These are phyloP conservation scores for Quambalaria eucalypti DNA, from an alignment of 1,284 basidiomycete species.

Conservation along the genomic window DNA sequence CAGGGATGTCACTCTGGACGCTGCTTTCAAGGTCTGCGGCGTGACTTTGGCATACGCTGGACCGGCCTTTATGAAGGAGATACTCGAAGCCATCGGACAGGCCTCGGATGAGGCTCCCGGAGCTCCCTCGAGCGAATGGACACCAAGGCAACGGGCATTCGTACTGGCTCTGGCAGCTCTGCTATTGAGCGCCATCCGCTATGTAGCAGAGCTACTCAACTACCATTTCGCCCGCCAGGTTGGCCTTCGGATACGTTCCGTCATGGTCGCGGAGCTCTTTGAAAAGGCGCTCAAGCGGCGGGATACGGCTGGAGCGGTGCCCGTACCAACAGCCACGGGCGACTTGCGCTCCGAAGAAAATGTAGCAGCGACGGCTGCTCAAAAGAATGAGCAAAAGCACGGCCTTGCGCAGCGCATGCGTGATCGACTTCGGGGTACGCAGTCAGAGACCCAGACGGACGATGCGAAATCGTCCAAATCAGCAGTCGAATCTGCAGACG, in stretches of 20 bases:
- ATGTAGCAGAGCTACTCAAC: constrained; percentile 29
- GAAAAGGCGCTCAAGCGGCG: constrained; percentile 42
- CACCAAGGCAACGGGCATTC: constrained; percentile 23
- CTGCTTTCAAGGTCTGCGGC: constrained; percentile 24
- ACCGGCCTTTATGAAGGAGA: constrained; percentile 24
- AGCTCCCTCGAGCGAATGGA: constrained; percentile 9
- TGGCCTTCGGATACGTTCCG: constrained; percentile 37
- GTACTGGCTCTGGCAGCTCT: constrained; percentile 21
- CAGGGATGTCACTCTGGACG: constrained; percentile 27
- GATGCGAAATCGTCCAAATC: not conserved
- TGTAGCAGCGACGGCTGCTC: not conserved
- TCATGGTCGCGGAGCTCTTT: constrained; percentile 37
- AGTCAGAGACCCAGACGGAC: not conserved
- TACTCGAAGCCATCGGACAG: constrained; percentile 14
- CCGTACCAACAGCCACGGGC: not conserved
- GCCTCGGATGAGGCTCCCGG: constrained; percentile 3
- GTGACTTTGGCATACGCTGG: constrained; percentile 31
- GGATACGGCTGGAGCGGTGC: constrained; percentile 16
- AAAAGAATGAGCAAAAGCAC: constrained; percentile 5
- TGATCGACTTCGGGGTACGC: not conserved
- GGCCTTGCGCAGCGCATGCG: constrained; percentile 7
- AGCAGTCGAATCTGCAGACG: constrained; percentile 39
- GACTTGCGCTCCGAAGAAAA: constrained; percentile 1
- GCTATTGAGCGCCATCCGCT: constrained; percentile 20
- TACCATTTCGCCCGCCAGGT: constrained; percentile 44